phyloP scores from a whole-genome alignment of 2,329 filamentous ascomycete species.

The Zymoseptoria tritici region DNA sequence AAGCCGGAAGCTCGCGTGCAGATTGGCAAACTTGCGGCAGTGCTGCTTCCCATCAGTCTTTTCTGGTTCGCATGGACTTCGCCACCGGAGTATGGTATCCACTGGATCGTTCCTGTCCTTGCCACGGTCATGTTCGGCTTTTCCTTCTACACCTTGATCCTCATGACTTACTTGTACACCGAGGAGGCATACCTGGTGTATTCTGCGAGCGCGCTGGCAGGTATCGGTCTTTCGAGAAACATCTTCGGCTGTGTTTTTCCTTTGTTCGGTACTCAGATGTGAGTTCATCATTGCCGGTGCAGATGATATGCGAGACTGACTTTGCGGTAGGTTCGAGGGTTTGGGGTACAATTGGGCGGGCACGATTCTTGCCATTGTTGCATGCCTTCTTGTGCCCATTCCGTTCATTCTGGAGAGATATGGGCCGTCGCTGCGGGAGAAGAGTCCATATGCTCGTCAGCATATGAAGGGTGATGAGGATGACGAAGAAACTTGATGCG shows the following conservation, averaged over 20 bases:
- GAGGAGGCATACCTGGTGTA: slow-evolving; percentile 43
- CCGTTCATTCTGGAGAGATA: slow-evolving; percentile 27
- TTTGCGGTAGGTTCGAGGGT: slow-evolving; percentile 20
- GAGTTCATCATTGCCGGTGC: background rate
- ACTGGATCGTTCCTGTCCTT: slow-evolving; percentile 39
- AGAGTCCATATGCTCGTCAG: slow-evolving; percentile 34
- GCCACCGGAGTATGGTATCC: slow-evolving; percentile 18
- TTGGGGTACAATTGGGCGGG: slow-evolving; percentile 35
- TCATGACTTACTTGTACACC: slow-evolving; percentile 45
- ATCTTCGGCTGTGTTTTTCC: slow-evolving; percentile 34
- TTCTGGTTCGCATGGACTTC: slow-evolving; percentile 39
- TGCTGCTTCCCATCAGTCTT: slow-evolving; percentile 35
- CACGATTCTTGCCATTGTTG: slow-evolving; percentile 34
- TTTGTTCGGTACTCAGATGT: slow-evolving; percentile 32
- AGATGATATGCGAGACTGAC: background rate
- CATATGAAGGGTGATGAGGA: slow-evolving; percentile 30
- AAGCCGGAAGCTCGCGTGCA: slow-evolving; percentile 39
- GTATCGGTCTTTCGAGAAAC: slow-evolving; percentile 34
- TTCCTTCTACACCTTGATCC: slow-evolving; percentile 44
- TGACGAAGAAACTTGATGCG: background rate
- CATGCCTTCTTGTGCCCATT: slow-evolving; percentile 20
- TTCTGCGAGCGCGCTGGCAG: slow-evolving; percentile 36
- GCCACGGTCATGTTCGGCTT: slow-evolving; percentile 45
- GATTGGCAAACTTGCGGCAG: slow-evolving; percentile 36
- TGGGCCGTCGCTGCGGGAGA: slow-evolving; percentile 29